These are phyloP conservation scores for Ichthyophthirius multifiliis DNA, from an alignment of 169 alveolate species.

Conservation along the genomic window DNA sequence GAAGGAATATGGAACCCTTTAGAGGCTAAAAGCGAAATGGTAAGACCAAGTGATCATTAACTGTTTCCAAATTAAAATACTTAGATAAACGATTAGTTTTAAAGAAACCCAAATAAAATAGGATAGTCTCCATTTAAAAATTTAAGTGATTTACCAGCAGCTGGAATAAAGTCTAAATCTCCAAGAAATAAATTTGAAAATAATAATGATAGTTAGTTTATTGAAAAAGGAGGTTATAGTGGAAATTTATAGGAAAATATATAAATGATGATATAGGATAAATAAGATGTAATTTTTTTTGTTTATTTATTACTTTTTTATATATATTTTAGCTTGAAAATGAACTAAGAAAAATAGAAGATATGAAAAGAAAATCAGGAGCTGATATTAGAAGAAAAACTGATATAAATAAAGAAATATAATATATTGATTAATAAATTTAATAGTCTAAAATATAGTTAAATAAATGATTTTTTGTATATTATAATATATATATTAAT, in stretches of 20 bases:
- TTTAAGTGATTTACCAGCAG: background rate
- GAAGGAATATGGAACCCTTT: background rate
- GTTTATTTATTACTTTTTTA: background rate
- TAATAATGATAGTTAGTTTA: too few species aligned
- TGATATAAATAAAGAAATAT: background rate
- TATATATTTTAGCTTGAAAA: background rate
- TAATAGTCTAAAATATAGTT: background rate
- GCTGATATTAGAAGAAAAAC: slow-evolving; percentile 10
- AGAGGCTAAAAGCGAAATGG: background rate
- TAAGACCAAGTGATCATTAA: background rate
- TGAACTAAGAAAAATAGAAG: background rate
- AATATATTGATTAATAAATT: background rate
- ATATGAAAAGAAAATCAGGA: background rate
- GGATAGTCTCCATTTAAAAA: background rate
- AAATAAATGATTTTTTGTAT: too few species aligned
- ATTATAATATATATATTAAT: too few species aligned
- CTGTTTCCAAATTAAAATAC: too few species aligned
- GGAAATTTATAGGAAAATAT: background rate
- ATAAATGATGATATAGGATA: background rate
- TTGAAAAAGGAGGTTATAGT: background rate
- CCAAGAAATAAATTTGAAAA: slow-evolving; percentile 5
- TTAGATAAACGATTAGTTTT: background rate
- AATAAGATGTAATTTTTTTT: background rate
- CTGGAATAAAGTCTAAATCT: background rate
- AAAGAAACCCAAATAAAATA: background rate